Conservation (phyloP, 192 early-diverging fungal genomes). For the Powellomyces hirtus region DNA sequence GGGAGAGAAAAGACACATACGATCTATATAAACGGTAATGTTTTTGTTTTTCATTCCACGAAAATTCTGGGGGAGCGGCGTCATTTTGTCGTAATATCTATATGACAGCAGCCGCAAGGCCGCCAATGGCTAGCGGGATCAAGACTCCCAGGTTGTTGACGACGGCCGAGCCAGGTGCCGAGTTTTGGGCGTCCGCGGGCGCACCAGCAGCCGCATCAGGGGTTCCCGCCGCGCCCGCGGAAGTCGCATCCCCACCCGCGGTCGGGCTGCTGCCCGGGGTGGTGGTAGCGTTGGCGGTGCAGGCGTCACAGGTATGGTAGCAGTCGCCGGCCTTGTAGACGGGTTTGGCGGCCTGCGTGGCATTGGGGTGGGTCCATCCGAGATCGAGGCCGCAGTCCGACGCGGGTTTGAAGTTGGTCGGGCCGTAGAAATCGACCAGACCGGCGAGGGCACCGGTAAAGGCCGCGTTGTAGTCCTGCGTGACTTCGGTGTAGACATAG, state of each 20-base stretch:
- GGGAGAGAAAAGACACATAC: too few species aligned
- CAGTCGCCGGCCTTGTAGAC: constrained; percentile 17
- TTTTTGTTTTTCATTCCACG: too few species aligned
- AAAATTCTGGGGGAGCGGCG: too few species aligned
- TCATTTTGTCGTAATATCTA: too few species aligned
- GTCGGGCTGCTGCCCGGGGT: background rate
- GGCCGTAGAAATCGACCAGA: constrained; percentile 19
- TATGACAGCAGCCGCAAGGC: background rate
- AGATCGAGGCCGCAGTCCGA: constrained; percentile 26
- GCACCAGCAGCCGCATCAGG: background rate
- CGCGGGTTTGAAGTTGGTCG: constrained; percentile 13
- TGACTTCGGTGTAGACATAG: constrained; percentile 35
- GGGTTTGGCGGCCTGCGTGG: background rate
- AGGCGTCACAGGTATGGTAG: constrained; percentile 28
- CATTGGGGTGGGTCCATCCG: constrained; percentile 30
- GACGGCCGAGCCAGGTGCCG: background rate
- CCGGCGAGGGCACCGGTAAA: constrained; percentile 28
- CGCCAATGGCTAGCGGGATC: background rate
- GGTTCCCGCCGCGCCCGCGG: background rate
- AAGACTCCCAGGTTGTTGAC: background rate
- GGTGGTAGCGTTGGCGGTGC: background rate
- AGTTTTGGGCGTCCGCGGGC: background rate
- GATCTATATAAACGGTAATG: too few species aligned
- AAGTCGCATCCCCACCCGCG: background rate
- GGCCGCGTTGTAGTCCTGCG: constrained; percentile 36